A percentile compares a stretch with the other conserved stretches of the same genome.
phyloP scores from a whole-genome alignment of 225 moss, liverwort and hornwort genomes.

The Asterella californica region DNA sequence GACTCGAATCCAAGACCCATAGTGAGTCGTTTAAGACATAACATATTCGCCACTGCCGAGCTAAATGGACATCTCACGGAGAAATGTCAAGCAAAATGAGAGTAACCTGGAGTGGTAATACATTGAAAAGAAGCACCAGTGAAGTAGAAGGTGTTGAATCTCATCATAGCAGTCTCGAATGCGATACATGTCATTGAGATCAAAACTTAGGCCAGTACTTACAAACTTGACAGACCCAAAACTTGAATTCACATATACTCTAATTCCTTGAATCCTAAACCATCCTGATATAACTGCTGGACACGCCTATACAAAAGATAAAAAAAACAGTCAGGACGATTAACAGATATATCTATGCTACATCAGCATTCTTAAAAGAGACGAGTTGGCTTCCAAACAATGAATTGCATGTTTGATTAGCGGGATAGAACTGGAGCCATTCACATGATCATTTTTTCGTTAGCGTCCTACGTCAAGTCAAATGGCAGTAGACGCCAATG shows the following conservation, averaged over 20 bases:
- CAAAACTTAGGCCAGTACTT: background rate
- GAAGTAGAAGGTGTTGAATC: constrained; percentile 19
- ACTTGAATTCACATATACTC: background rate
- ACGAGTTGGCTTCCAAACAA: background rate
- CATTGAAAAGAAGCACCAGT: no score
- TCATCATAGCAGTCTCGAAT: constrained; percentile 47
- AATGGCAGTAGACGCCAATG: background rate
- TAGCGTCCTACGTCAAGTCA: background rate
- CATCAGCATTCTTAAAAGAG: background rate
- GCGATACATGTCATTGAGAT: constrained; percentile 48
- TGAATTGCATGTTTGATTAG: constrained; percentile 3
- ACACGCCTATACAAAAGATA: background rate
- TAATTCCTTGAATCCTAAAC: background rate
- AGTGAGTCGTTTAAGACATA: no score
- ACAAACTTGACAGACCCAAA: background rate
- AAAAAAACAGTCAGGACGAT: background rate
- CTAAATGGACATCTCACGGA: no score
- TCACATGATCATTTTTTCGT: background rate
- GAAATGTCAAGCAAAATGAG: no score
- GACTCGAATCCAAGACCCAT: no score
- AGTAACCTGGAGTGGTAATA: no score
- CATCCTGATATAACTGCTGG: background rate
- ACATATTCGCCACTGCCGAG: no score
- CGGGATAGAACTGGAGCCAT: background rate
- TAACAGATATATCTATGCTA: background rate